Evolutionary conservation across 192 early-diverging fungal genomes (phyloP).

Genomic region (Coemansia sp.): DNA sequence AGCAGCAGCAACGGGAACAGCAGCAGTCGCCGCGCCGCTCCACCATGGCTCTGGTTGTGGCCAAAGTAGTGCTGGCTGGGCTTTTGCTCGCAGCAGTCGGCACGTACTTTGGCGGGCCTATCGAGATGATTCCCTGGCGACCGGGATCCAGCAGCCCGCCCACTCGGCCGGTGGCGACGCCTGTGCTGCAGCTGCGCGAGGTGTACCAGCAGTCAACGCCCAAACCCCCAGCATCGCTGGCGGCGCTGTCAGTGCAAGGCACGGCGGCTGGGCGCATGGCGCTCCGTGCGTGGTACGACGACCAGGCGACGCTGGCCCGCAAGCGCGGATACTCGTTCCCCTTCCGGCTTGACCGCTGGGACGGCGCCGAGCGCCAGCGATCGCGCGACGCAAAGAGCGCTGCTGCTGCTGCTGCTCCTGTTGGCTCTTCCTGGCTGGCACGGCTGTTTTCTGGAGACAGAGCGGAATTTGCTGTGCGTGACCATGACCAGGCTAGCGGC

Average conservation of each 20-base stretch:
- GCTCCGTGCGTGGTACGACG: constrained; percentile 48
- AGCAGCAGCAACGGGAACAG: not conserved
- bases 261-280: constrained; percentile 36
- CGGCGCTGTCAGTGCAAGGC: constrained; percentile 42
- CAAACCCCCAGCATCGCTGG: constrained; percentile 35
- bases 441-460: not conserved
- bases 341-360: constrained; percentile 41
- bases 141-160: constrained; percentile 5
- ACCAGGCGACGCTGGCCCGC: constrained; percentile 40
- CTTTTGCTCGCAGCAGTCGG: constrained; percentile 11
- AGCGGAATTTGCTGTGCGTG: not conserved
- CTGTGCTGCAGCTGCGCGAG: constrained; percentile 37
- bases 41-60: not conserved
- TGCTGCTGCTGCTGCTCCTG: too few relatives aligned
- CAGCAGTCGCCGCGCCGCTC: not conserved
- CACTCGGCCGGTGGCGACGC: constrained; percentile 7
- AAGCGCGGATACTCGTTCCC: constrained; percentile 47
- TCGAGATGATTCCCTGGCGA: constrained; percentile 36
- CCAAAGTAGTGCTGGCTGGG: not conserved
- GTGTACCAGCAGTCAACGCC: constrained; percentile 53
- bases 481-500: not conserved
- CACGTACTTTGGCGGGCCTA: constrained; percentile 23
- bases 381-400: not conserved
- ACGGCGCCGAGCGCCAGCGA: not conserved
- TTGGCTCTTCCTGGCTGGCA: not conserved